phyloP scores from a whole-genome alignment of 2,329 filamentous ascomycete genomes.

The Aspergillus pseudoglaucus region DNA sequence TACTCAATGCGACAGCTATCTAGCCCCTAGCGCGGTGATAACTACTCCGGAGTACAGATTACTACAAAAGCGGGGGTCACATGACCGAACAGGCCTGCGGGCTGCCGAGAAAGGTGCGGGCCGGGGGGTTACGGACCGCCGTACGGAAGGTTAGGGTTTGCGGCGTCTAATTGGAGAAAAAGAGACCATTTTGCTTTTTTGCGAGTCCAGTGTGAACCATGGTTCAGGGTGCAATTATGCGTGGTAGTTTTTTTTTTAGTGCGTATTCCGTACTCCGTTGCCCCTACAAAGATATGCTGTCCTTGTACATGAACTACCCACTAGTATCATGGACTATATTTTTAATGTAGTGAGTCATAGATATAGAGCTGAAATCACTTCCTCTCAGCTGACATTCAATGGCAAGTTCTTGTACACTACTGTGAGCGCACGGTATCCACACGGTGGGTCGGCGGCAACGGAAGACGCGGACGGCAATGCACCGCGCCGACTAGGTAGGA shows the following conservation, averaged over 20 bases:
- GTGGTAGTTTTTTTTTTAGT: background rate
- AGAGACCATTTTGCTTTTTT: background rate
- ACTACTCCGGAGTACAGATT: no score
- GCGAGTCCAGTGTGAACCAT: background rate
- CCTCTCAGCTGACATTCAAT: no score
- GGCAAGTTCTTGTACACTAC: no score
- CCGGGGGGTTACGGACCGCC: background rate
- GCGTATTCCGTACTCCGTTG: no score
- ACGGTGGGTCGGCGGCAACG: slow-evolving; percentile 22
- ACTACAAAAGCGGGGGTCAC: background rate
- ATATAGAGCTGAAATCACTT: background rate
- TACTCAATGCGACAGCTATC: no score
- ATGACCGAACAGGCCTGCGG: background rate
- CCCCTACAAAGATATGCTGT: no score
- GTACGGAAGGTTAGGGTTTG: background rate
- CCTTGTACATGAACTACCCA: no score
- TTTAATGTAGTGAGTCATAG: no score
- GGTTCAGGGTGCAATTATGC: background rate
- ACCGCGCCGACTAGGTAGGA: slow-evolving; percentile 25
- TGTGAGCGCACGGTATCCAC: background rate
- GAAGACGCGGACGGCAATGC: slow-evolving; percentile 31
- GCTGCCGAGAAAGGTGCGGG: background rate
- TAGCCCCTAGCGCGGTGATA: no score
- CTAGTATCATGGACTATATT: no score
- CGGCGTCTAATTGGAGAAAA: background rate